Base-by-base conservation (phyloP, 2,329 filamentous ascomycete species). In the Cytospora paraplurivora region DNA sequence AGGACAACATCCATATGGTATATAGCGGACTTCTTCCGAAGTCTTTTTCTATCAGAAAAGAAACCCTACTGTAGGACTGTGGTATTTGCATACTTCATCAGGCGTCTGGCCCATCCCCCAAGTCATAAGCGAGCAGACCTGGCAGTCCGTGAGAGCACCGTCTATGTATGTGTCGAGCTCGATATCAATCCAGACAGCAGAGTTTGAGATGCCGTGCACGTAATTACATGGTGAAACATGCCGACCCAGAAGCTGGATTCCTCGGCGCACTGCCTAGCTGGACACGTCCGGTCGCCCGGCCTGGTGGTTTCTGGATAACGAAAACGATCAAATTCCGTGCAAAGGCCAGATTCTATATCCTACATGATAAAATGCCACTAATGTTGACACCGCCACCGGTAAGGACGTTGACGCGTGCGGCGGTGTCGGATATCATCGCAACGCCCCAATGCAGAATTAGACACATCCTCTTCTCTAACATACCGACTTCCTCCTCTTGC, bases 391-490 rank as follows among this genome's bases (percentile, higher is more conserved):
- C 63, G 47, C 60, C 56, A 41, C 52, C 47, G 41, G 58, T 37
- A 27, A 54, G 56, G 33, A 27, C n/a, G 44, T 34, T 27, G 37
- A 47, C 47, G 27, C 60, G 37, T 56, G 34, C 53, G 52, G 57
- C 50, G 50, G 56, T 63, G 60, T 65, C 63, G 63, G 63, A 63
- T 65, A 65, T 65, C 63, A 63, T 63, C 56, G 61, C 63, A 65
- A 65, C 57, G 63, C 63, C 57, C 50, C 63, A 52, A 57, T 49
- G 49, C 33, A 59, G 33, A 50, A 32, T 49, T 38, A 38, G 32
- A 50, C 41, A 35, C 41, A 52, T 56, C 41, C n/a, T 41, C 21
- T n/a, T 13, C 27, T 37, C 33, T 13, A 27, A 15, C 35, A 32
- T n/a, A 10, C 12, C 47, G 52, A 38, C 32, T 59, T 37, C 13